Evolutionary conservation across 2,329 filamentous ascomycete genomes (phyloP), one percentile per base, ranked within the genome.

Genomic region (Fusarium nodosum): DNA sequence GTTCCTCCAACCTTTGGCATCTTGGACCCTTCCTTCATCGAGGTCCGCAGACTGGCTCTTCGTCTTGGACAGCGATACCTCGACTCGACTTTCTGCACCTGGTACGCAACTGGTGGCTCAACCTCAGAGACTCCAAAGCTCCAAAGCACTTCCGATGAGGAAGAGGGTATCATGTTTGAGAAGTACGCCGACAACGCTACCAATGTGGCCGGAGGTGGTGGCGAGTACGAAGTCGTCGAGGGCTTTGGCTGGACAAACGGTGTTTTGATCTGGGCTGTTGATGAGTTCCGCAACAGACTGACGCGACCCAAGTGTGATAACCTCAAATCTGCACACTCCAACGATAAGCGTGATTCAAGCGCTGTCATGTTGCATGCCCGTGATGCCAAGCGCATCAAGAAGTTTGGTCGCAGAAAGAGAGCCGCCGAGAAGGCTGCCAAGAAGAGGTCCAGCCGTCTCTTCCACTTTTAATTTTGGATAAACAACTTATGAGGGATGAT

Each of bases 181-280:
- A 91, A 91, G 82, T 91, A 91, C 74, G 82, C 81, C 15, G 87
- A 90, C 69, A 86, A 85, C 59, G 79, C 85, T 10, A 88, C 84
- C 46, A 89, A 90, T 66, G 85, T 84, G 1, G 87, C 86, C 2
- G 90, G 90, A 30, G 81, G 87, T 9, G 90, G 90, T 8, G 90
- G 90, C 68, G 90, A 91, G 80, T 91, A 91, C 75, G 84, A 86
- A 56, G 89, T 91, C 8, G 89, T 91, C 4, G 87, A 91, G 78
- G 89, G 90, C 2, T 92, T 92, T 70, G 90, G 89, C 9, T 92
- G 90, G 90, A 88, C 87, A 1, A 91, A 91, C 69, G 90, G 90
- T 31, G 88, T 91, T 54, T 76, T 91, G 31, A 86, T 92, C 54
- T 91, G 89, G 88, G 82, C 84, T 2, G 88, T 85, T 11, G 90